Base-by-base conservation (phyloP, 768 basidiomycete species). In the Phylloporus sp. region DNA sequence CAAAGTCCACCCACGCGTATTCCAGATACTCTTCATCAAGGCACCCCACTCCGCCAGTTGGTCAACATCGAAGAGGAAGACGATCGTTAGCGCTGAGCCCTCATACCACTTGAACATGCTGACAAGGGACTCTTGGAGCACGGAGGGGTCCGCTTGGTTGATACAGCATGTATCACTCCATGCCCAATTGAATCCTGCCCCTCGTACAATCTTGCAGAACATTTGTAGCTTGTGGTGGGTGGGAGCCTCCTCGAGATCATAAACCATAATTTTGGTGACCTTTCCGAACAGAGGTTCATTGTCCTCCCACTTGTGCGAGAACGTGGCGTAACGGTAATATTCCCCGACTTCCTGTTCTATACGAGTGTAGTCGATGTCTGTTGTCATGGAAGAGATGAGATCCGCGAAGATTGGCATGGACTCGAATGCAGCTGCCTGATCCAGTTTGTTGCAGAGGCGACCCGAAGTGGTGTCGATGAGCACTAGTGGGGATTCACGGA, bases 301-400 rank as follows among this genome's bases (percentile, higher is more conserved):
- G 0, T 27, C 34, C 28, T 54, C 56, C 58, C 56, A 58, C n/a
- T 16, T 46, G 36, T 59, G 59, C 6, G 57, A 52, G 28, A 59
- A 35, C 6, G 35, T 59, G 29, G 45, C 53, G 16, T 52, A 55
- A 12, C 38, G 53, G 15, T 47, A 59, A 28, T 55, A 55, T 8
- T 47, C 18, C 8, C 15, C 40, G 1, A 58, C 52, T 7, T 50
- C 32, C 1, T 40, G 27, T 2, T 54, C 15, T 22, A 59, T 58
- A 23, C 35, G 56, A 27, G 27, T 4, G 2, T 23, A 12, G 13
- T 59, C 46, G 28, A 50, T 55, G 4, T 20, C 10, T 16, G 28
- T 55, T 0, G 53, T 58, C 53, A 52, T 57, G 0, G 56, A 58
- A 2, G 52, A 60, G 2, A 57, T 7, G 24, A 61, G 26, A 39